Percentiles rank a stretch among this genome's conserved stretches.
Conservation (phyloP, 2,329 filamentous ascomycete genomes). For the Ceratocystis lukuohia region DNA sequence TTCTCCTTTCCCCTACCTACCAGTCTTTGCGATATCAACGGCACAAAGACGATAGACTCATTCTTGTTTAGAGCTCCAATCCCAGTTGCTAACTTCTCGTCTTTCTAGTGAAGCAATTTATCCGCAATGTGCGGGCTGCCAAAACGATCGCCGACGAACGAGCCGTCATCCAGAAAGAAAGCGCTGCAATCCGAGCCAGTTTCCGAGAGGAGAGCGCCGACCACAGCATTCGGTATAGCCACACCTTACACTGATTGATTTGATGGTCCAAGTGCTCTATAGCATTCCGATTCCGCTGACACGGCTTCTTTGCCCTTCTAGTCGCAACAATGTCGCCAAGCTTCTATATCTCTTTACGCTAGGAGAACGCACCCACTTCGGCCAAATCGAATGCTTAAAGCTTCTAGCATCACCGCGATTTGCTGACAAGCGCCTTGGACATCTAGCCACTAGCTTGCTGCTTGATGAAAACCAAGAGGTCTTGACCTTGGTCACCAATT, state of each 20-base stretch:
- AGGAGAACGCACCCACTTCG: conserved; percentile 94
- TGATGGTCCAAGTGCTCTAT: neutral
- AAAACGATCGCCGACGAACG: conserved; percentile 99
- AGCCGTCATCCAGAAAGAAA: conserved; percentile 97
- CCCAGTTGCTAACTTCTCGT: neutral
- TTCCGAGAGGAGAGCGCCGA: conserved; percentile 95
- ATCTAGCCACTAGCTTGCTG: conserved; percentile 88
- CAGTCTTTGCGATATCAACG: conserved; percentile 3
- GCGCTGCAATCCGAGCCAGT: conserved; percentile 89
- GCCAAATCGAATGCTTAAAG: conserved; percentile 98
- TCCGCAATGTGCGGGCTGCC: conserved; percentile 93
- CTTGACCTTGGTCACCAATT: conserved; percentile 91
- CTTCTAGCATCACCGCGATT: conserved; percentile 92
- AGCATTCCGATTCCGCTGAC: conserved; percentile 6
- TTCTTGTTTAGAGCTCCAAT: neutral
- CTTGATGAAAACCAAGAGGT: conserved; percentile 98
- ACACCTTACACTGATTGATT: neutral
- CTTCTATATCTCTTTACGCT: conserved; percentile 95
- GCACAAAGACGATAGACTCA: neutral
- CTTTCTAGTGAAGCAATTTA: conserved; percentile 88
- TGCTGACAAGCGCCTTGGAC: conserved; percentile 91
- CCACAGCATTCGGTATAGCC: conserved; percentile 63
- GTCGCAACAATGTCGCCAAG: conserved; percentile 97
- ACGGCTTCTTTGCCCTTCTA: conserved; percentile 28
- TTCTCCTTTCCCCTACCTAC: neutral